phyloP scores from a whole-genome alignment of 192 early-diverging fungal species.

The Entomortierella parvispora region DNA sequence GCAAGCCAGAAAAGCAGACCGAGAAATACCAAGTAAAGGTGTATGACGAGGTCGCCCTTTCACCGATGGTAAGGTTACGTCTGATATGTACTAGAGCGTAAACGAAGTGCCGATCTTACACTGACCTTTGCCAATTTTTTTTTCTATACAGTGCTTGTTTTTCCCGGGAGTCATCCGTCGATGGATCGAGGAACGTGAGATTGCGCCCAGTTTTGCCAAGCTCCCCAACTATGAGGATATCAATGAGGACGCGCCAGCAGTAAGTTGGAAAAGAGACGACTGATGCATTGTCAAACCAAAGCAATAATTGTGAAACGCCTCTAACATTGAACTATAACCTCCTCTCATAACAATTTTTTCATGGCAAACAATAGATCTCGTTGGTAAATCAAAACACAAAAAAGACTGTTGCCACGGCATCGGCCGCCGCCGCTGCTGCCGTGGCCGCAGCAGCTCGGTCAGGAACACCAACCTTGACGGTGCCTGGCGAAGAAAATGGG shows the following conservation, averaged over 20 bases:
- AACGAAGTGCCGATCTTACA: not conserved
- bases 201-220: conserved; percentile 30
- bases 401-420: conserved; percentile 25
- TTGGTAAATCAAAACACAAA: conserved; percentile 26
- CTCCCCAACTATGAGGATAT: conserved; percentile 46
- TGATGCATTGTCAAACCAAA: too few species aligned
- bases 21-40: conserved; percentile 84
- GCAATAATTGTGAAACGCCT: too few species aligned
- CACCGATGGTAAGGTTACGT: conserved; percentile 70
- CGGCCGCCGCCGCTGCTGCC: conserved; percentile 14
- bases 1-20: conserved; percentile 76
- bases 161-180: conserved; percentile 56
- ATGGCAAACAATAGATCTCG: conserved; percentile 8
- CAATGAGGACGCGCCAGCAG: conserved; percentile 49
- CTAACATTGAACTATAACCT: not conserved
- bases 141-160: conserved; percentile 48
- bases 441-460: conserved; percentile 40
- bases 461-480: conserved; percentile 28
- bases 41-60: conserved; percentile 85
- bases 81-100: not conserved
- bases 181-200: conserved; percentile 45
- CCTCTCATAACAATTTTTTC: conserved; percentile 10
- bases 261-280: conserved; percentile 6
- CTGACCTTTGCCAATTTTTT: not conserved
- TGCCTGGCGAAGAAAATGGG: conserved; percentile 29